These are phyloP conservation scores for Cocos nucifera DNA, from an alignment of 176 grass and related monocot species.

Conservation along the genomic window DNA sequence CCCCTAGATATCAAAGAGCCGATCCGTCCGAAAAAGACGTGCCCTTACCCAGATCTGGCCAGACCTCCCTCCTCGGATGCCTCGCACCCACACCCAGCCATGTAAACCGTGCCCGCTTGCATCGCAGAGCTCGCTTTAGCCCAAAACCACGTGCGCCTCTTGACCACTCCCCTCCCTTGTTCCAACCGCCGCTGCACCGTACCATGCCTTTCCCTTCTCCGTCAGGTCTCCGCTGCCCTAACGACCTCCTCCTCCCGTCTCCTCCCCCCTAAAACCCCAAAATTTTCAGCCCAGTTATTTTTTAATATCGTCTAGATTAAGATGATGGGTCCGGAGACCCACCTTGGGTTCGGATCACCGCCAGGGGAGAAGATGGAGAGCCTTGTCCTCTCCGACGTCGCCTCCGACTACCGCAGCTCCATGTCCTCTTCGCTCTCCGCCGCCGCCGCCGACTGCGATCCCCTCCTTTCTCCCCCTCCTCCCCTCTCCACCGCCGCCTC, in stretches of 20 bases:
- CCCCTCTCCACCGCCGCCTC: constrained; percentile 26
- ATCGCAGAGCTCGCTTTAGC: no score
- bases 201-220: background rate
- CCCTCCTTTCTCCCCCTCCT: constrained; percentile 35
- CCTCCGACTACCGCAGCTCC: constrained; percentile 14
- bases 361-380: constrained; percentile 10
- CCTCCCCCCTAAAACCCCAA: no score
- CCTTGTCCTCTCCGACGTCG: constrained; percentile 9
- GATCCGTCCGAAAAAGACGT: no score
- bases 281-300: background rate
- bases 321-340: constrained; percentile 19
- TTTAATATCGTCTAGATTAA: background rate
- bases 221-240: background rate
- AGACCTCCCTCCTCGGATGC: no score
- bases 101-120: no score
- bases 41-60: no score
- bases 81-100: no score
- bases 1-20: no score
- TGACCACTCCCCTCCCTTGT: background rate
- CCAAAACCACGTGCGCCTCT: no score
- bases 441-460: constrained; percentile 20
- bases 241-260: background rate
- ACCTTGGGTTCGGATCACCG: constrained; percentile 3
- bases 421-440: constrained; percentile 39
- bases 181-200: constrained; percentile 1